These are phyloP conservation scores for Camelina laxa DNA, from an alignment of 345 rosid species.

Conservation along the genomic window DNA sequence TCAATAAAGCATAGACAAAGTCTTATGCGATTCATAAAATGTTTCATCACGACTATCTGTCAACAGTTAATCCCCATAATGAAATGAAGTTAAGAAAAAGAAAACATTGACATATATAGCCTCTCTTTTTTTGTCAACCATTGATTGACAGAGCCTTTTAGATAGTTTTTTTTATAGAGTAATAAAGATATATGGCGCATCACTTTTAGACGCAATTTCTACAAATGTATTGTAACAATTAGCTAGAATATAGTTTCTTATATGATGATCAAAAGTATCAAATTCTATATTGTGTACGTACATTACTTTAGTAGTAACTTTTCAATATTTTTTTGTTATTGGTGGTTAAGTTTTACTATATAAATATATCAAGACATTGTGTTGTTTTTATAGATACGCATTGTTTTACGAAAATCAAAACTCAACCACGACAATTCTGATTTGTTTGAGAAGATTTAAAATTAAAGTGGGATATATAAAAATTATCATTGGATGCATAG, in stretches of 20 bases:
- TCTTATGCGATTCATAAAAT: neutral
- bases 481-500: slow-evolving; percentile 10
- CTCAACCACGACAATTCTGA: slow-evolving; percentile 24
- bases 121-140: slow-evolving; percentile 4
- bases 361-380: neutral
- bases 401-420: neutral
- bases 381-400: neutral
- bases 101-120: neutral
- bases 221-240: neutral
- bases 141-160: neutral
- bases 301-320: neutral
- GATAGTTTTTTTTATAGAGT: neutral
- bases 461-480: neutral
- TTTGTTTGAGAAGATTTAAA: neutral
- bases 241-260: neutral
- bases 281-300: neutral
- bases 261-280: neutral
- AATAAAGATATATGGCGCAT: neutral
- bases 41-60: neutral
- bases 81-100: neutral
- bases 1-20: neutral
- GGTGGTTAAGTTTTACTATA: neutral
- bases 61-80: neutral
- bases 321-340: neutral
- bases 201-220: neutral